These are phyloP conservation scores for Lolium multiflorum DNA, from an alignment of 176 grass and related monocot species.

Conservation along the genomic window DNA sequence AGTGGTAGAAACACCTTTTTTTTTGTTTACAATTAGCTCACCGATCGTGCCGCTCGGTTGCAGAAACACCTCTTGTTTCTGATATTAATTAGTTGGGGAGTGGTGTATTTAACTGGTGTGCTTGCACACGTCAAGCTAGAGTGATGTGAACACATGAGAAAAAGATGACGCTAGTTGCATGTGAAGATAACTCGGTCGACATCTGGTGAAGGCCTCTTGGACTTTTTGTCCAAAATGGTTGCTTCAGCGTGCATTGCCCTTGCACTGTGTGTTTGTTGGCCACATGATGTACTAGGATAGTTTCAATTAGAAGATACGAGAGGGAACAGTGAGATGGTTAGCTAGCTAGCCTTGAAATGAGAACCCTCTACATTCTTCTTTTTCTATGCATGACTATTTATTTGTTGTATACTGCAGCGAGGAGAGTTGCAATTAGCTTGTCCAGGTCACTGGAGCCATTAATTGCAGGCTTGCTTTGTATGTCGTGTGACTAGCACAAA, in stretches of 20 bases:
- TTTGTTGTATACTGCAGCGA: neutral
- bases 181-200: neutral
- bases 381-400: neutral
- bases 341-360: conserved; percentile 17
- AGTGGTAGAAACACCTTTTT: too few relatives aligned
- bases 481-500: conserved; percentile 13
- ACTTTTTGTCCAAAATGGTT: conserved; percentile 38
- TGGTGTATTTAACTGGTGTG: conserved; percentile 19
- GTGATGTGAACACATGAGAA: conserved; percentile 12
- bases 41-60: too few relatives aligned
- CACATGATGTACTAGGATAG: conserved; percentile 10
- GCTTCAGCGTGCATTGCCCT: conserved; percentile 28
- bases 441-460: neutral
- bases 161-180: conserved; percentile 20
- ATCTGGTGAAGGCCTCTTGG: conserved; percentile 4
- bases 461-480: neutral
- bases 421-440: neutral
- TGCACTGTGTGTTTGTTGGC: conserved; percentile 32
- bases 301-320: neutral
- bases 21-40: too few relatives aligned
- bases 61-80: neutral
- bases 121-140: conserved; percentile 22
- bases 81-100: conserved; percentile 24
- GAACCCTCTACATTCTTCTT: conserved; percentile 1
- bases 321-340: conserved; percentile 26